Conservation (phyloP, 768 basidiomycete species). For the Tephrocybe sp. region DNA sequence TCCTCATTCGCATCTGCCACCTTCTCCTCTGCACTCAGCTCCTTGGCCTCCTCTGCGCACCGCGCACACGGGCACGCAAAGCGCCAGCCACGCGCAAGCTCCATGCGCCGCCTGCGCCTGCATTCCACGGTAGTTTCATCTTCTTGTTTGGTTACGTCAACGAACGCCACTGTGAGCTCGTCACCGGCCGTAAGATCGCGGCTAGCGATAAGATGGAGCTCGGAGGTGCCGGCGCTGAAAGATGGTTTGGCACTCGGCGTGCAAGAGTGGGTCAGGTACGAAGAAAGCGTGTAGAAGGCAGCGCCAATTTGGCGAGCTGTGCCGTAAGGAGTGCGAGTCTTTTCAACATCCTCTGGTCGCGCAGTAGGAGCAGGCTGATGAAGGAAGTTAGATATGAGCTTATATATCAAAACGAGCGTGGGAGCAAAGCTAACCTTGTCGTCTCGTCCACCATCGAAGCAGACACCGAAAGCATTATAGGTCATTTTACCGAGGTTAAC, state of each 20-base stretch:
- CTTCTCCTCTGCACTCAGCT: slow-evolving; percentile 29
- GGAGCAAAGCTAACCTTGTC: slow-evolving; percentile 52
- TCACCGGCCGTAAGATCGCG: slow-evolving; percentile 72
- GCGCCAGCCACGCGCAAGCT: slow-evolving; percentile 79
- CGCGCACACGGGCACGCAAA: slow-evolving; percentile 73
- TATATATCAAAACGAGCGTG: neutral
- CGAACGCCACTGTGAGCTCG: slow-evolving; percentile 71
- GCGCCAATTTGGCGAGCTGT: slow-evolving; percentile 74
- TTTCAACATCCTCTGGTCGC: slow-evolving; percentile 70
- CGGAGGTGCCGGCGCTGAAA: slow-evolving; percentile 63
- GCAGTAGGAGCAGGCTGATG: slow-evolving; percentile 46
- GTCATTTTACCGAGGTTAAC: slow-evolving; percentile 65
- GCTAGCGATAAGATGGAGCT: slow-evolving; percentile 67
- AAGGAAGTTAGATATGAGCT: neutral
- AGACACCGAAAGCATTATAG: slow-evolving; percentile 79
- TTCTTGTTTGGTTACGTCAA: slow-evolving; percentile 58
- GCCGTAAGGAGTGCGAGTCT: slow-evolving; percentile 74
- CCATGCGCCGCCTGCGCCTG: slow-evolving; percentile 62
- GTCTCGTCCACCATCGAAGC: slow-evolving; percentile 60
- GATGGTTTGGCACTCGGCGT: slow-evolving; percentile 61
- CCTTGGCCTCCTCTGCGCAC: slow-evolving; percentile 54
- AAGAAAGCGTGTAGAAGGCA: slow-evolving; percentile 73
- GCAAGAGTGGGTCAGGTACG: slow-evolving; percentile 79
- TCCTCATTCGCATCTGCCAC: slow-evolving; percentile 27
- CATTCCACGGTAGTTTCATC: slow-evolving; percentile 54